These are phyloP conservation scores for Hygrophorus pudorinus DNA, from an alignment of 768 basidiomycete genomes.

Conservation along the genomic window DNA sequence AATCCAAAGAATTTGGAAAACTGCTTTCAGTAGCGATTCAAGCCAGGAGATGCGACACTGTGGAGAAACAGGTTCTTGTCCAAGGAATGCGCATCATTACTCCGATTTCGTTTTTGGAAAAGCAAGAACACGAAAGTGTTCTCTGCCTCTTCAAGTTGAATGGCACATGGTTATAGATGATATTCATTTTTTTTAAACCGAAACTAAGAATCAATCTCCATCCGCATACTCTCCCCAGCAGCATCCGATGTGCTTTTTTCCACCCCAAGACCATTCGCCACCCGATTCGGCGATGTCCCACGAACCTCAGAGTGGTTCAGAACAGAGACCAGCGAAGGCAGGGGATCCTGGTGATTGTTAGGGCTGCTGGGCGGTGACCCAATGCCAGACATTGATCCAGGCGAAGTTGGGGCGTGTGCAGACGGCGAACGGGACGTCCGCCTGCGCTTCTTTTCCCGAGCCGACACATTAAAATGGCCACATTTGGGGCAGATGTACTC, in stretches of 20 bases:
- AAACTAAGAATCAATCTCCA: constrained; percentile 1
- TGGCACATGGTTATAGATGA: too few relatives aligned
- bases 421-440: not conserved
- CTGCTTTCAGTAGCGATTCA: constrained; percentile 3
- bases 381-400: too few relatives aligned
- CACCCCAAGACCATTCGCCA: not conserved
- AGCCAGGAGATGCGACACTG: not conserved
- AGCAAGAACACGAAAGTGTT: constrained; percentile 4
- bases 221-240: not conserved
- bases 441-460: constrained; percentile 20
- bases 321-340: too few relatives aligned
- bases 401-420: not conserved
- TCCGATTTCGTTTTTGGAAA: constrained; percentile 7
- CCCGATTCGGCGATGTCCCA: not conserved
- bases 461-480: constrained; percentile 64
- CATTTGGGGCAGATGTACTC: constrained; percentile 86
- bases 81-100: constrained; percentile 5
- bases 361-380: not conserved
- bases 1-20: not conserved
- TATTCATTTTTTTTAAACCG: too few relatives aligned
- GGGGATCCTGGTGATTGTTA: not conserved
- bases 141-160: too few relatives aligned
- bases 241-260: too few relatives aligned
- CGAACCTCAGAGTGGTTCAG: too few relatives aligned
- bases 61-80: constrained; percentile 3